Evolutionary conservation across 768 basidiomycete species (phyloP).

Genomic region (Trametes coccinea): DNA sequence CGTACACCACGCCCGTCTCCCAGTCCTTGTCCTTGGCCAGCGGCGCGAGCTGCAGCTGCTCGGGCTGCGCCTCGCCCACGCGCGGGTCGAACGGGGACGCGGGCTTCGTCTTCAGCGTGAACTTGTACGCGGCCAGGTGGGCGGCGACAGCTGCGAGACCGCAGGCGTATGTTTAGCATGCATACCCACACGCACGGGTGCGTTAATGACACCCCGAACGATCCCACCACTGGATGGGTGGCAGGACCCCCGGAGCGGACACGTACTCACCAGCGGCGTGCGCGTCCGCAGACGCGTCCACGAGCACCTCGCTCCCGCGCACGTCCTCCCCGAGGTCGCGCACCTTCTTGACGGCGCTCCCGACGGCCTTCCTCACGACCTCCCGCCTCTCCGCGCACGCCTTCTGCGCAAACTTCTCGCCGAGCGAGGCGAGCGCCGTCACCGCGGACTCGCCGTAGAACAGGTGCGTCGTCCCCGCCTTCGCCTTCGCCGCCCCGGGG

Average conservation of each 20-base stretch:
- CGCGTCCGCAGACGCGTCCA: slow-evolving; percentile 68
- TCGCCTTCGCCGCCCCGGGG: slow-evolving; percentile 43
- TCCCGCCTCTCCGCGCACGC: slow-evolving; percentile 52
- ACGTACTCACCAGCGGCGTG: slow-evolving; percentile 69
- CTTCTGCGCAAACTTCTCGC: slow-evolving; percentile 20
- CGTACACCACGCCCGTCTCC: slow-evolving; percentile 74
- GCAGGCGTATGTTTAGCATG: slow-evolving; percentile 4
- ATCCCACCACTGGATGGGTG: background rate
- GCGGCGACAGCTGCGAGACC: slow-evolving; percentile 65
- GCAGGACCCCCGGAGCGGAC: background rate
- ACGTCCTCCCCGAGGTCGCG: slow-evolving; percentile 60
- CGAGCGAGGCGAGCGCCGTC: slow-evolving; percentile 30
- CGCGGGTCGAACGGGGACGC: slow-evolving; percentile 67
- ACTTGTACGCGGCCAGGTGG: slow-evolving; percentile 72
- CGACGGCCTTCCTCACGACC: slow-evolving; percentile 67
- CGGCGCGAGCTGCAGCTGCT: slow-evolving; percentile 51
- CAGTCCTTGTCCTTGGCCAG: slow-evolving; percentile 53
- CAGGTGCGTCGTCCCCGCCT: slow-evolving; percentile 61
- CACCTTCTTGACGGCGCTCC: slow-evolving; percentile 69
- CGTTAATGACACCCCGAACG: no score
- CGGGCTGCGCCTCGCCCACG: slow-evolving; percentile 49
- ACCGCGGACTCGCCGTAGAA: slow-evolving; percentile 47
- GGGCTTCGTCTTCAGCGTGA: slow-evolving; percentile 74
- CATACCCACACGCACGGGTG: no score
- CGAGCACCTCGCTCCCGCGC: slow-evolving; percentile 47